Evolutionary conservation across 2,329 filamentous ascomycete genomes (phyloP), one percentile per base, ranked within the genome.

Genomic region (Aureobasidium musti): DNA sequence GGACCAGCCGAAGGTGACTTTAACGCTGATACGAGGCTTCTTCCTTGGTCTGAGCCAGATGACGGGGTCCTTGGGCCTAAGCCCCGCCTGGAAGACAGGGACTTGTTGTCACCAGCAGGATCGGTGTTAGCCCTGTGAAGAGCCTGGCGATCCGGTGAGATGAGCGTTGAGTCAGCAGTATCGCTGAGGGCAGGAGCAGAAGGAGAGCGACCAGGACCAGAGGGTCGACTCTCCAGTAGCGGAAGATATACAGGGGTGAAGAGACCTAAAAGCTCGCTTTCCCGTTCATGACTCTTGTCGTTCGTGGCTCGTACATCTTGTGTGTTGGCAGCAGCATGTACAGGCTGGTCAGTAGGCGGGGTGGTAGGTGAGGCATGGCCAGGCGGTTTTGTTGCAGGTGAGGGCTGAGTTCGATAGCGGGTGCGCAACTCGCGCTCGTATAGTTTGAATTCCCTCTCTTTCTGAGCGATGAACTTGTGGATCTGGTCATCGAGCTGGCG

Each of bases 211-310:
- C 71, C 70, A 5, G 67, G 37, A 26, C 56, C 67, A 21, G 57
- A 45, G 5, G 69, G 67, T 41, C 72, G 69, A 56, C 67, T 63
- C n/a, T 75, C 74, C 37, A 78, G 63, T 21, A 75, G 72, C 13
- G 75, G 73, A n/a, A 78, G 68, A 65, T 71, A 78, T 11, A 71
- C 69, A 26, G 75, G 76, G 49, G 75, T 78, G 70, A 77, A 78
- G 39, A 78, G 68, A 28, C 76, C 76, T 30, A 76, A 63, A 33
- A 78, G 73, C 19, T 76, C 75, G 63, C 71, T 74, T 41, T 77
- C 73, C 10, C 74, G 71, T 28, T 71, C 65, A 35, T 64, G 68
- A n/a, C 17, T 41, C 41, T 53, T 50, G 10, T 61, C 54, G 26
- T 52, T 67, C 33, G 21, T 35, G 41, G 3, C n/a, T 37, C 43